Conservation (phyloP, 1,284 basidiomycete species). For the Leccinum holopus region DNA sequence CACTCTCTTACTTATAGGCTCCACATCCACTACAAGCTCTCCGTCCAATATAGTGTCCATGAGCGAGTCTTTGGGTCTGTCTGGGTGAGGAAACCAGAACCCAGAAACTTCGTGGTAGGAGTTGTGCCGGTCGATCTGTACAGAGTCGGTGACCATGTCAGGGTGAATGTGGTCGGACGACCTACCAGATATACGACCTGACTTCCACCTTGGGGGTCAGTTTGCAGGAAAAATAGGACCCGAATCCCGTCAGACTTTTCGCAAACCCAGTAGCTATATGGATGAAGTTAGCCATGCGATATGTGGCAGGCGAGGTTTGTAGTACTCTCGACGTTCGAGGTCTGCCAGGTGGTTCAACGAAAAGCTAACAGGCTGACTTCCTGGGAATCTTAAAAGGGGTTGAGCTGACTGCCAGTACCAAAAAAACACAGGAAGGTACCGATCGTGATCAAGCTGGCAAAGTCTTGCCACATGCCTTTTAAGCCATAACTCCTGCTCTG, state of each 20-base stretch:
- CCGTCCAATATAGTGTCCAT: conserved; percentile 89
- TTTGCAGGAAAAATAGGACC: conserved; percentile 83
- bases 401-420: conserved; percentile 8
- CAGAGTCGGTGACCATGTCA: conserved; percentile 7
- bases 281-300: conserved; percentile 12
- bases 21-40: conserved; percentile 90
- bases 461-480: conserved; percentile 61
- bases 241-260: conserved; percentile 99
- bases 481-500: conserved; percentile 62
- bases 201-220: conserved; percentile 57
- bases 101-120: conserved; percentile 73
- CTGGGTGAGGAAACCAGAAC: conserved; percentile 88
- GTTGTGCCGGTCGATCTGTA: conserved; percentile 94
- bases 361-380: conserved; percentile 93
- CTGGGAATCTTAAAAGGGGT: conserved; percentile 69
- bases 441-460: conserved; percentile 61
- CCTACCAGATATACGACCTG: conserved; percentile 85
- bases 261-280: conserved; percentile 92
- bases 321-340: conserved; percentile 82
- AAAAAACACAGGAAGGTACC: conserved; percentile 38
- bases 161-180: neutral
- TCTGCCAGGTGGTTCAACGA: conserved; percentile 64
- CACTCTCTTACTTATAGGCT: conserved; percentile 70
- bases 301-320: conserved; percentile 21
- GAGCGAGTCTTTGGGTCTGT: conserved; percentile 62